These are phyloP conservation scores for Exophiala sp. DNA, from an alignment of 2,329 filamentous ascomycete genomes.

Conservation along the genomic window DNA sequence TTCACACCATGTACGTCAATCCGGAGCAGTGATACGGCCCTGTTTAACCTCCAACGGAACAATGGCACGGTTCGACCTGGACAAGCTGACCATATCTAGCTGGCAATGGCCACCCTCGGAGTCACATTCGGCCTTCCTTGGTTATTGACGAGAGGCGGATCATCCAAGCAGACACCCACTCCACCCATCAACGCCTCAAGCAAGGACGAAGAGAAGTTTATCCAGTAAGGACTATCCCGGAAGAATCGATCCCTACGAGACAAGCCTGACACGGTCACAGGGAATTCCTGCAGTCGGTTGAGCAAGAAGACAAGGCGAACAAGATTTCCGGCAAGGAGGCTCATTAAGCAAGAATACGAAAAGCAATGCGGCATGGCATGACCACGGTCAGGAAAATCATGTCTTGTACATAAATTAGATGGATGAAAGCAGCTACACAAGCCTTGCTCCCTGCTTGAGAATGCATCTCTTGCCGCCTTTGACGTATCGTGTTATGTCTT, in stretches of 20 bases:
- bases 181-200: conserved; percentile 59
- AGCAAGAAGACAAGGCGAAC: conserved; percentile 44
- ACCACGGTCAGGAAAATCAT: conserved; percentile 1
- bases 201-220: conserved; percentile 64
- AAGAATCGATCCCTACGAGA: background rate
- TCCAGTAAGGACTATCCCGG: conserved; percentile 49
- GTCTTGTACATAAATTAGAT: conserved; percentile 23
- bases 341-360: conserved; percentile 16
- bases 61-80: background rate
- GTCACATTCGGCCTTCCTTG: conserved; percentile 45
- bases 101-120: conserved; percentile 55
- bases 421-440: conserved; percentile 12
- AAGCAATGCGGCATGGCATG: background rate
- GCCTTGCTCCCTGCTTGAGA: background rate
- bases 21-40: background rate
- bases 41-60: background rate
- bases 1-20: conserved; percentile 44
- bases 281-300: conserved; percentile 47
- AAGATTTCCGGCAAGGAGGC: conserved; percentile 25
- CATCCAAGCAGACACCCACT: conserved; percentile 43
- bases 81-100: conserved; percentile 39
- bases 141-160: conserved; percentile 43
- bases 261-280: conserved; percentile 31
- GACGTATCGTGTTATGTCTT: background rate
- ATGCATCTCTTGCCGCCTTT: background rate